phyloP scores from a whole-genome alignment of 2,329 filamentous ascomycete species.

The Thelonectria blattea region DNA sequence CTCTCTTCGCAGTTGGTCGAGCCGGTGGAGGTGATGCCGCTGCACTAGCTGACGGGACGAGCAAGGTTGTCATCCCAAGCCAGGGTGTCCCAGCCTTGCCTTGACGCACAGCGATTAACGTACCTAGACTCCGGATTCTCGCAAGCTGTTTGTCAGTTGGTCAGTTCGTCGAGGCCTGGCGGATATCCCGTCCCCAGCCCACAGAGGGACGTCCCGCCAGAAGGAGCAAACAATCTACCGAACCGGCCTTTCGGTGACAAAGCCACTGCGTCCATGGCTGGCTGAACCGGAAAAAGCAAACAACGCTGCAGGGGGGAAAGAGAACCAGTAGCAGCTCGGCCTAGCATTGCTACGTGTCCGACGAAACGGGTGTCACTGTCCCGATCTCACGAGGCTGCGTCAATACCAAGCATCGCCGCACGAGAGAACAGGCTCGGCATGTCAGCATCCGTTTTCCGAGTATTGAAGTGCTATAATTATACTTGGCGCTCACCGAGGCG shows the following conservation, averaged over 20 bases:
- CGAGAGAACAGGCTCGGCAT: no score
- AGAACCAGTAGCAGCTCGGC: no score
- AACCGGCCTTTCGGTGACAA: not conserved
- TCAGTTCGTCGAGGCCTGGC: not conserved
- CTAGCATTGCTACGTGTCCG: no score
- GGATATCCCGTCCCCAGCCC: conserved; percentile 5
- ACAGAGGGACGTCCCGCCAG: conserved; percentile 1
- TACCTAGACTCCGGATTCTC: conserved; percentile 4
- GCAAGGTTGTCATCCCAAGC: conserved; percentile 16
- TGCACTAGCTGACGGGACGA: conserved; percentile 24
- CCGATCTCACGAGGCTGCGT: no score
- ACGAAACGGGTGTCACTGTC: no score
- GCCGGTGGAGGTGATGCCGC: conserved; percentile 24
- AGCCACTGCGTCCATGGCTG: not conserved
- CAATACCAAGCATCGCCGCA: no score
- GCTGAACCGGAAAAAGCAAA: conserved; percentile 1
- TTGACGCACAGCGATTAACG: conserved; percentile 11
- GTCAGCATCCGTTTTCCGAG: no score
- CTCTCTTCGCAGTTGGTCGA: conserved; percentile 5
- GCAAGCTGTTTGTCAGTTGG: not conserved
- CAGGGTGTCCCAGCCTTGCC: conserved; percentile 19
- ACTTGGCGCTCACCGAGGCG: no score
- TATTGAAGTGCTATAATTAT: no score
- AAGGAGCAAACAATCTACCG: not conserved
- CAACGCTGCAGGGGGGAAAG: not conserved